phyloP scores from a whole-genome alignment of 495 filamentous ascomycete species.

The Xylaria cubensis region DNA sequence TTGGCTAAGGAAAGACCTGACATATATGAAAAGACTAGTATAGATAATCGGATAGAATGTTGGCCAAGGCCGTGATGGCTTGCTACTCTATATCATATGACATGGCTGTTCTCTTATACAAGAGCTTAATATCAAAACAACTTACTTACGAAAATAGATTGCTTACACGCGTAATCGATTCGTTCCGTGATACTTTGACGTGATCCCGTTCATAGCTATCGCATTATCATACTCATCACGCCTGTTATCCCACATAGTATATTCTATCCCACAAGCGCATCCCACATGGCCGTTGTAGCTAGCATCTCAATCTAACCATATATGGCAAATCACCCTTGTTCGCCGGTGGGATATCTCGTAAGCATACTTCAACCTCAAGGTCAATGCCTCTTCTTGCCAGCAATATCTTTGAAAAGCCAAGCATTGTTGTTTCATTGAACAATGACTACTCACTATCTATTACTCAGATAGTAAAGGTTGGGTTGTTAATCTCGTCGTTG shows the following conservation, averaged over 20 bases:
- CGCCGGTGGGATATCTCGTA: conserved; percentile 16
- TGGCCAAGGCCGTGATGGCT: not conserved
- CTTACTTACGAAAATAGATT: not conserved
- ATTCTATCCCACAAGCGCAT: conserved; percentile 15
- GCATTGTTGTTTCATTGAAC: not conserved
- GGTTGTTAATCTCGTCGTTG: not conserved
- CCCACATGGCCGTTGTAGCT: not conserved
- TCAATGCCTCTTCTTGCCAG: not conserved
- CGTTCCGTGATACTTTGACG: not conserved
- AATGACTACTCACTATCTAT: not conserved
- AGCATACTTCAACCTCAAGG: not conserved
- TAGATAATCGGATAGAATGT: not conserved
- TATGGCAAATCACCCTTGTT: not conserved
- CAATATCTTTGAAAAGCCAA: not conserved
- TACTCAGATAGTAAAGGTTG: not conserved
- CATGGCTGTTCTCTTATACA: not conserved
- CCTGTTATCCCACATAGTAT: no score
- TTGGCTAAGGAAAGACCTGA: not conserved
- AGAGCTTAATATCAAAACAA: not conserved
- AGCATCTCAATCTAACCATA: not conserved
- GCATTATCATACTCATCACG: not conserved
- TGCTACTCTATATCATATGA: not conserved
- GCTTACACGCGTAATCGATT: not conserved
- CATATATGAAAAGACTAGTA: not conserved
- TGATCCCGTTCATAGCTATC: not conserved